phyloP scores from a whole-genome alignment of 768 basidiomycete species.

The Leucocoprinus birnbaumii region DNA sequence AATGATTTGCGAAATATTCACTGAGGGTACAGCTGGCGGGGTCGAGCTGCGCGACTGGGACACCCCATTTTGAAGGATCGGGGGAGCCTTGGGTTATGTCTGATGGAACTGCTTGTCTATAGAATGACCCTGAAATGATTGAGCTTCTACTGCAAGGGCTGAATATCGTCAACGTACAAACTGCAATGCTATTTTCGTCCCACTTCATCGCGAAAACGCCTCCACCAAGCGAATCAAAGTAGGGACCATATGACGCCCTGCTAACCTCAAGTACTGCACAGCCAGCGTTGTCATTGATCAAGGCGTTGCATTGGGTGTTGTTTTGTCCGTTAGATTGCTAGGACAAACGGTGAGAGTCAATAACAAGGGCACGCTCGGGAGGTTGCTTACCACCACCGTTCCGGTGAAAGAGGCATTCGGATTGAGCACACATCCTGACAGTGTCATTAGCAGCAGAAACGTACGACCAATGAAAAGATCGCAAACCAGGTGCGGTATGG shows the following conservation, averaged over 20 bases:
- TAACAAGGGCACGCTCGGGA: not conserved
- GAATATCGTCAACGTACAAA: constrained; percentile 52
- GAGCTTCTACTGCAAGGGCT: not conserved
- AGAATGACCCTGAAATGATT: constrained; percentile 68
- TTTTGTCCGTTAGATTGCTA: constrained; percentile 34
- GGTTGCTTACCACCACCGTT: constrained; percentile 3
- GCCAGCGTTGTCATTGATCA: constrained; percentile 58
- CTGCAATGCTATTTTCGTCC: constrained; percentile 73
- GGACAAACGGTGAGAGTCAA: not conserved
- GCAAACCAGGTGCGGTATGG: constrained; percentile 65
- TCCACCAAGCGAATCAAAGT: constrained; percentile 76
- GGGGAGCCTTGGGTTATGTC: constrained; percentile 64
- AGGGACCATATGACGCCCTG: constrained; percentile 77
- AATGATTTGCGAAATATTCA: constrained; percentile 43
- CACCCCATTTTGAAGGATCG: constrained; percentile 65
- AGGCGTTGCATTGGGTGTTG: constrained; percentile 54
- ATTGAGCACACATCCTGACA: constrained; percentile 21
- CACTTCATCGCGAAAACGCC: constrained; percentile 91
- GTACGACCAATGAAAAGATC: not conserved
- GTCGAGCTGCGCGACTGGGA: constrained; percentile 59
- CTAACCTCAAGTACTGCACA: constrained; percentile 82
- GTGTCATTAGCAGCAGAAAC: not conserved
- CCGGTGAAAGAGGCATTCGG: constrained; percentile 19
- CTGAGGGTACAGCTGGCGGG: constrained; percentile 47
- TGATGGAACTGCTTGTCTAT: constrained; percentile 69